Evolutionary conservation across 2,329 filamentous ascomycete genomes (phyloP).

Genomic region (Colletotrichum tropicale): DNA sequence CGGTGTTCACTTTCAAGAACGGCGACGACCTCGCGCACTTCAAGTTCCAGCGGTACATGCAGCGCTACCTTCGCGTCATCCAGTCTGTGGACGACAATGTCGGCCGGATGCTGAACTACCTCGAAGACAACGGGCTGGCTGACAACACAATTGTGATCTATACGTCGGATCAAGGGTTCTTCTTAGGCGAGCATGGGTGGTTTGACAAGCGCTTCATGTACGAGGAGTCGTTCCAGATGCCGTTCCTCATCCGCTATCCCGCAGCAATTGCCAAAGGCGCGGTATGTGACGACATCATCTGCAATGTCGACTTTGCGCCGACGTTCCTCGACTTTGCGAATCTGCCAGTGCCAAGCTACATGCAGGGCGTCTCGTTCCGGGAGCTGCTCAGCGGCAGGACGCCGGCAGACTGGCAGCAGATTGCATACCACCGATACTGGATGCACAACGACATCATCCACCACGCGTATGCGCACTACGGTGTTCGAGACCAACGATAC

Average conservation of each 20-base stretch:
- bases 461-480: constrained; percentile 56
- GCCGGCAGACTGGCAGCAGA: constrained; percentile 50
- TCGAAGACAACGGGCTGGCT: constrained; percentile 44
- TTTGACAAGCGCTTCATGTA: constrained; percentile 65
- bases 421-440: constrained; percentile 61
- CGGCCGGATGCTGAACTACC: constrained; percentile 49
- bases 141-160: constrained; percentile 58
- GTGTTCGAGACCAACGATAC: constrained; percentile 53
- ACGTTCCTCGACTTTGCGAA: constrained; percentile 52
- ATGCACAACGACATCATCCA: constrained; percentile 59
- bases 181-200: constrained; percentile 62
- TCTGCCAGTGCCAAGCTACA: constrained; percentile 47
- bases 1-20: constrained; percentile 48
- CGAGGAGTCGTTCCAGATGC: constrained; percentile 62
- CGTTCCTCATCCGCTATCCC: constrained; percentile 53
- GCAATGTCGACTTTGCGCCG: constrained; percentile 59
- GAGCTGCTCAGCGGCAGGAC: constrained; percentile 38
- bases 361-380: constrained; percentile 54
- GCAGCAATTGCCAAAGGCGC: constrained; percentile 39
- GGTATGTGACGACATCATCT: constrained; percentile 52
- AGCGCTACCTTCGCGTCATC: constrained; percentile 57
- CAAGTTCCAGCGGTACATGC: constrained; percentile 63
- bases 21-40: constrained; percentile 50
- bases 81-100: constrained; percentile 58
- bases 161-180: constrained; percentile 60